Evolutionary conservation across 1,284 basidiomycete genomes (phyloP), one percentile per base, ranked within the genome.

Genomic region (Cystobasidium sp.): DNA sequence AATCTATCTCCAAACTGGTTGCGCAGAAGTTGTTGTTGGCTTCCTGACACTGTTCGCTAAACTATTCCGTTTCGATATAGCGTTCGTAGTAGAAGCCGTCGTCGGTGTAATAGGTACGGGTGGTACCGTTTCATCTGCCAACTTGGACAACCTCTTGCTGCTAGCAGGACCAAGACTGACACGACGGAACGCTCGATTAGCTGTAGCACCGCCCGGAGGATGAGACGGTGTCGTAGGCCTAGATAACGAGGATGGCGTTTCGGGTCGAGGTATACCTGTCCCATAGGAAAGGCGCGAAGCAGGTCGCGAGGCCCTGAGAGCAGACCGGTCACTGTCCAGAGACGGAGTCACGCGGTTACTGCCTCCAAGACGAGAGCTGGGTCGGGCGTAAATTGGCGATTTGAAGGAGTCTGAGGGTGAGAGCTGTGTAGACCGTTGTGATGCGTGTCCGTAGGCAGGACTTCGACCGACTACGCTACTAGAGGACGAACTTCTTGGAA

Each of bases 21-120:
- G 39, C 10, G 7, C 43, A n/a, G 7, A 16, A 6, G 31, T 9
- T n/a, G 56, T 16, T 0, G 39, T 59, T 6, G 56, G 56, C 39
- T 39, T 12, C n/a, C 20, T 41, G 56, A 41, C 56, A 41, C 56
- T 59, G 56, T 39, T 59, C 4, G 56, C 39, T 6, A 59, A 39
- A 24, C 56, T 59, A 9, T 31, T 41, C 16, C 56, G 56, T 39
- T 59, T 59, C 8, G 31, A 41, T 41, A 39, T 3, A 31, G 18
- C n/a, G 6, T 59, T 39, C 7, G 14, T 5, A 24, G 39, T 14
- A 16, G 31, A 31, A 31, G 9, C 39, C 6, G 39, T 41, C 9
- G 37, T 43, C 18, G 56, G 56, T n/a, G 56, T 59, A n/a, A n/a
- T n/a, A 31, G 56, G 56, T 18, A 59, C 1, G n/a, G 56, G 56